Base-by-base conservation (phyloP, 2,329 filamentous ascomycete species). In the Venturia nashicola region DNA sequence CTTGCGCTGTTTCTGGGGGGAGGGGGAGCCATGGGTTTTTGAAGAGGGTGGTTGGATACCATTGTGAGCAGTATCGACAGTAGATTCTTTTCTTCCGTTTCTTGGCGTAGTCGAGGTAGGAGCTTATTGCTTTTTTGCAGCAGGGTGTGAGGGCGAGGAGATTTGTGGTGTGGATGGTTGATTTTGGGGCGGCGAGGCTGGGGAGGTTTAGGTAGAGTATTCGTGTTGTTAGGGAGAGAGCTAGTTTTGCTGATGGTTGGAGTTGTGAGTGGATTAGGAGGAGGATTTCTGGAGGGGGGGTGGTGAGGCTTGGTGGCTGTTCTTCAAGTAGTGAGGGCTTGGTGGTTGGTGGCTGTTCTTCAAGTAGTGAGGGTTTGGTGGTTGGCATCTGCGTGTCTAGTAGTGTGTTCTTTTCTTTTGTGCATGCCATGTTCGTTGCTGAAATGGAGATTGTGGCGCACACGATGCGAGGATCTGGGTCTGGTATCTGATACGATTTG, bases 211-310 rank as follows among this genome's bases (percentile, higher is more conserved):
- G 65, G 67, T 74, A 72, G 39, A 77, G 66, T 12, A 67, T 64
- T 12, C 67, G 68, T 59, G 72, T 70, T 6, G 72, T 70, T 51
- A 78, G 72, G 55, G 75, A 75, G 11, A 78, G 70, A 3, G 76
- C 70, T 9, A 78, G 68, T 23, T 73, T 68, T 34, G 69, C 72
- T 48, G 77, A 74, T 0, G 69, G 68, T 6, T 73, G 69, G 9
- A 79, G 72, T 65, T 72, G 66, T 36, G 73, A 68, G 51, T 69
- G 66, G 55, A 78, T 71, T 27, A 68, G 64, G 42, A 69, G 67
- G 48, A 73, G 67, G n/a, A 73, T 63, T 54, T 76, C 73, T 63
- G 73, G 67, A 27, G 77, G 77, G 9, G 78, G 72, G 55, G 59
- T 64, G 14, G 71, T 66, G 42, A 44, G 20, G 36, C 18, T 60